Evolutionary conservation across 208 protist species (phyloP), one percentile per base, ranked within the genome.

Genomic region (Leishmania martiniquensis): DNA sequence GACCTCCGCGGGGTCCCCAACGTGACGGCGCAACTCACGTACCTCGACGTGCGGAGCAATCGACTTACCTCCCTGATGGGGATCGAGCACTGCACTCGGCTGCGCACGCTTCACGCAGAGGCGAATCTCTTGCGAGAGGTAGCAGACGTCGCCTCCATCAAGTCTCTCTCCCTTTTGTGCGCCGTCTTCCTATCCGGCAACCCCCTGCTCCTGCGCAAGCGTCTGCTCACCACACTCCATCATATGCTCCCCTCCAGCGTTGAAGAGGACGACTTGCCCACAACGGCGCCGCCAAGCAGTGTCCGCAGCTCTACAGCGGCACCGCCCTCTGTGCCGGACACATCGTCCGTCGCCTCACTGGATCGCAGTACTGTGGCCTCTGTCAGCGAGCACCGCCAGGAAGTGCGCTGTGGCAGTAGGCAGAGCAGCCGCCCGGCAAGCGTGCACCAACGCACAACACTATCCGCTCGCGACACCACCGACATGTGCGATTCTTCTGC

Each of bases 21-120:
- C 42, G 73, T 72, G 12, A 77, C 76, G n/a, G 77, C 81, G 37
- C 75, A 87, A 63, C 82, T 97, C 29, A 70, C 80, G 10, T 81
- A 87, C 70, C 80, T 97, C 2, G 86, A 92, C 62, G 88, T 82
- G 22, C 83, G 87, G 57, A 80, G 85, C 78, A 97, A 97, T 67
- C 78, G 74, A 45, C 72, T 97, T 12, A 44, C 44, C 45, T 83
- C 68, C 47, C 80, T 95, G 34, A 37, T 68, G 10, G 93, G 89
- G 15, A 25, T 97, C 51, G 91, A 95, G 81, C 81, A 81, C 59
- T 95, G 90, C 80, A 29, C 57, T 3, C 42, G 45, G 47, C 81
- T 97, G 49, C 74, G 77, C 39, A 85, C 84, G 47, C 83, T 97
- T 32, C 80, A 88, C 52, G 82, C 88, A 20, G 76, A 81, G 72